Conservation (phyloP, 192 early-diverging fungal genomes). For the Podila horticola region DNA sequence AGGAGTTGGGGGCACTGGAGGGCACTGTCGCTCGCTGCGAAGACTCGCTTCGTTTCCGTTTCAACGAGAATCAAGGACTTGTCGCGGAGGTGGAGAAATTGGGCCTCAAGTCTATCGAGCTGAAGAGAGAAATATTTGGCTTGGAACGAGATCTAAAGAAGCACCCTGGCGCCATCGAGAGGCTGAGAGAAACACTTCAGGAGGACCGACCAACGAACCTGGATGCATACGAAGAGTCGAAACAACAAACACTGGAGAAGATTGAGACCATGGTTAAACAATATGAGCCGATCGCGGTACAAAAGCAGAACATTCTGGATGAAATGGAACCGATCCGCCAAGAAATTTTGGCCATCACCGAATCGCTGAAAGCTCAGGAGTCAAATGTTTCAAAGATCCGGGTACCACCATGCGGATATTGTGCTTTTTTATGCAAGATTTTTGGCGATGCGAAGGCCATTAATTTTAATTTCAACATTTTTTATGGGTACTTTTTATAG, state of each 20-base stretch:
- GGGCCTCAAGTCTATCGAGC: conserved; percentile 1
- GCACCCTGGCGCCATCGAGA: conserved; percentile 15
- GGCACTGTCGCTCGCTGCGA: conserved; percentile 32
- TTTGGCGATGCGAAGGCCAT: not conserved
- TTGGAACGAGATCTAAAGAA: conserved; percentile 21
- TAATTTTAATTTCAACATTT: not conserved
- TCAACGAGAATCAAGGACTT: conserved; percentile 9
- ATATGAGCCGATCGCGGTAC: conserved; percentile 62
- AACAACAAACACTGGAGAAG: conserved; percentile 55
- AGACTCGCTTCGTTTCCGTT: conserved; percentile 48
- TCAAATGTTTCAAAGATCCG: conserved; percentile 6
- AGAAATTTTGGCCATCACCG: conserved; percentile 52
- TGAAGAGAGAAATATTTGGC: conserved; percentile 3
- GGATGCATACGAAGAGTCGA: conserved; percentile 63
- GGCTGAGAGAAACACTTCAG: conserved; percentile 19
- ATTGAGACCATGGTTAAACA: conserved; percentile 69
- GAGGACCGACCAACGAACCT: conserved; percentile 74
- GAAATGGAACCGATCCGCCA: conserved; percentile 52
- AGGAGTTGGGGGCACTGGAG: conserved; percentile 54
- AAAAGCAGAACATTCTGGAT: conserved; percentile 40
- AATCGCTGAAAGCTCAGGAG: conserved; percentile 18
- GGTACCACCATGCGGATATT: conserved; percentile 16
- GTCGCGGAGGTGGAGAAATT: not conserved
- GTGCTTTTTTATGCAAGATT: not conserved
- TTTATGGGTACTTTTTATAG: not conserved